Percentiles rank a stretch among this genome's conserved stretches.
Conservation (phyloP, 805 yeast genomes). For the Kregervanrija delftensis region DNA sequence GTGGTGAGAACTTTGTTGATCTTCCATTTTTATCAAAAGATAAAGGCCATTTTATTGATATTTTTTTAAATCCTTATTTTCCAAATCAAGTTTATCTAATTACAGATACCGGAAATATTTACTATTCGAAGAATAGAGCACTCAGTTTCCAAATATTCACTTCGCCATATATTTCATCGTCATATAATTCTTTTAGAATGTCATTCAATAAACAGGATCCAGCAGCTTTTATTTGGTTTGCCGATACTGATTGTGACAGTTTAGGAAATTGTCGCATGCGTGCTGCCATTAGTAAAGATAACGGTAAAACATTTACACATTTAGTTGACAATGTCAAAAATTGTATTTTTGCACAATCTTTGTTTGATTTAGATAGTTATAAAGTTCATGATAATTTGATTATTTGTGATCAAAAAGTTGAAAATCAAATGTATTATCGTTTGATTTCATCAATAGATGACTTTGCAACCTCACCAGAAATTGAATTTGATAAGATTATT, state of each 20-base stretch:
- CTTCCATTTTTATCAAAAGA: slow-evolving; percentile 24
- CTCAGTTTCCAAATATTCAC: slow-evolving; percentile 38
- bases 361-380: slow-evolving; percentile 31
- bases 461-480: slow-evolving; percentile 34
- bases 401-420: slow-evolving; percentile 47
- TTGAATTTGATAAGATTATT: slow-evolving; percentile 49
- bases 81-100: slow-evolving; percentile 51
- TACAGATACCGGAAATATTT: slow-evolving; percentile 44
- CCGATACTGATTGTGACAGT: slow-evolving; percentile 51
- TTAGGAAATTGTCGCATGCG: slow-evolving; percentile 43
- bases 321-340: slow-evolving; percentile 45
- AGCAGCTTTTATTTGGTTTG: slow-evolving; percentile 61
- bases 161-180: slow-evolving; percentile 39
- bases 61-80: slow-evolving; percentile 54
- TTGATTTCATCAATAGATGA: slow-evolving; percentile 46
- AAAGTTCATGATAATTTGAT: slow-evolving; percentile 42
- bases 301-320: slow-evolving; percentile 55
- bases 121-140: slow-evolving; percentile 65
- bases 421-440: slow-evolving; percentile 17
- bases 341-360: slow-evolving; percentile 65
- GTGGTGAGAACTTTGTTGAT: slow-evolving; percentile 45
- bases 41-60: slow-evolving; percentile 39
- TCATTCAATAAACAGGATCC: slow-evolving; percentile 56
- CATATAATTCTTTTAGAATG: slow-evolving; percentile 33
- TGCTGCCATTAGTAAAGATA: slow-evolving; percentile 59